Evolutionary conservation across 352 stramenopile species (phyloP).

Genomic region (Pythium monospermum): DNA sequence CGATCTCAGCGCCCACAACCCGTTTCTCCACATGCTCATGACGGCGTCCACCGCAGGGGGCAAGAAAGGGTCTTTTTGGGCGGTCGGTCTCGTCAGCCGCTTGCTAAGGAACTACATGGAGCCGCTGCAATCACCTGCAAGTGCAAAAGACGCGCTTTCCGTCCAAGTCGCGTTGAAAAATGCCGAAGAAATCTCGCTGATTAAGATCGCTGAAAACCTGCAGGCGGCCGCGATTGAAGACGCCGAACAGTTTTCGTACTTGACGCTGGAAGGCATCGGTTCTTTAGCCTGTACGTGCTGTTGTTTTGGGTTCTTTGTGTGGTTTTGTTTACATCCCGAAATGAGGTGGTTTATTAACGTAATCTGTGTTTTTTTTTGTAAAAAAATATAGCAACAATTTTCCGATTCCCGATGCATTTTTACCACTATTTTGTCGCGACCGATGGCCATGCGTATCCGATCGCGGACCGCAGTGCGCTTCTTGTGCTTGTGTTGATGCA

Average conservation of each 20-base stretch:
- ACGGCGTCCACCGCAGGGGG: conserved; percentile 18
- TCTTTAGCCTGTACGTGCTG: conserved; percentile 47
- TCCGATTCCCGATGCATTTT: conserved; percentile 57
- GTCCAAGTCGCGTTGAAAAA: conserved; percentile 37
- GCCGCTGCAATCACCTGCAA: conserved; percentile 30
- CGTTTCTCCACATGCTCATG: conserved; percentile 71
- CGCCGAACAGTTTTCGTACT: conserved; percentile 57
- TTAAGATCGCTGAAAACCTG: conserved; percentile 54
- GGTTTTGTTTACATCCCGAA: too few species aligned
- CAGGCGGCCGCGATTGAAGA: conserved; percentile 41
- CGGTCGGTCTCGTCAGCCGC: conserved; percentile 40
- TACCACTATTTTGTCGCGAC: conserved; percentile 61
- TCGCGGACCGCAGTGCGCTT: conserved; percentile 63
- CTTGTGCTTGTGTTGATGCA: conserved; percentile 67
- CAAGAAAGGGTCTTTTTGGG: conserved; percentile 49
- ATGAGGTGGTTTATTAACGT: too few species aligned
- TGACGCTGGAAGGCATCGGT: conserved; percentile 63
- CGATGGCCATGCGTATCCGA: conserved; percentile 43
- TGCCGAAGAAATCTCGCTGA: conserved; percentile 45
- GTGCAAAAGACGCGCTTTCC: conserved; percentile 28
- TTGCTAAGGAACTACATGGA: conserved; percentile 65
- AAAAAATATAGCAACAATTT: conserved; percentile 63
- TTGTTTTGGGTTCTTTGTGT: not conserved
- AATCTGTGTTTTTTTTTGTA: not conserved
- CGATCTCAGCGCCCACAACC: conserved; percentile 46